These are phyloP conservation scores for Castanea sativa DNA, from an alignment of 306 rosid genomes.

Conservation along the genomic window DNA sequence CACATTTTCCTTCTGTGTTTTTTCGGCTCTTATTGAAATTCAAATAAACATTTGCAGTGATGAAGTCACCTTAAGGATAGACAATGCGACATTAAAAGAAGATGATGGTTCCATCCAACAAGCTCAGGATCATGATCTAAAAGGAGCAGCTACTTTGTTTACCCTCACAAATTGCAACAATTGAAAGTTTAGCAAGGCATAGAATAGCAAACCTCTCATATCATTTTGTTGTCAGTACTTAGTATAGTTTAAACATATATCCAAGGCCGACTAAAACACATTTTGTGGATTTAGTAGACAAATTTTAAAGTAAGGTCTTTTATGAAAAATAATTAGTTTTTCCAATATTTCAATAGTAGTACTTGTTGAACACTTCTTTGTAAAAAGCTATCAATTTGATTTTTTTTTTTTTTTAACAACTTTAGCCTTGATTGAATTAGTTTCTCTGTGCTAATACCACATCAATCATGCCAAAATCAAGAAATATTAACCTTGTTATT, in stretches of 20 bases:
- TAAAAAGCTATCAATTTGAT: too few species aligned
- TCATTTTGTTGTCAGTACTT: slow-evolving; percentile 3
- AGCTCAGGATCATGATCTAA: slow-evolving; percentile 59
- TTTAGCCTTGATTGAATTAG: too few species aligned
- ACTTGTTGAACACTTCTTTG: too few species aligned
- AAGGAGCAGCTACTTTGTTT: slow-evolving; percentile 68
- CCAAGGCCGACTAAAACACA: too few species aligned
- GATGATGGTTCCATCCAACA: slow-evolving; percentile 44
- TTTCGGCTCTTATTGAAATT: neutral
- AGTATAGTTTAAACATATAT: neutral
- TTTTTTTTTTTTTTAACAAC: too few species aligned
- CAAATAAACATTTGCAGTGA: slow-evolving; percentile 44
- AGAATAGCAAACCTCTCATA: slow-evolving; percentile 17
- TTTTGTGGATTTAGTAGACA: too few species aligned
- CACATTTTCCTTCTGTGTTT: neutral
- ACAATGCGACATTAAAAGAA: slow-evolving; percentile 33
- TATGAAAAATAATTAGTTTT: too few species aligned
- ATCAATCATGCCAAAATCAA: too few species aligned
- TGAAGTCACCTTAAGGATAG: slow-evolving; percentile 49
- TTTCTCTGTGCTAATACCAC: too few species aligned
- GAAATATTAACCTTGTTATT: too few species aligned
- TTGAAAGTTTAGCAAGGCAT: slow-evolving; percentile 26
- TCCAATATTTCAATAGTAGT: too few species aligned
- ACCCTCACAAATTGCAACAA: slow-evolving; percentile 55
- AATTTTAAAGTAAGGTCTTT: too few species aligned